Evolutionary conservation across 2,329 filamentous ascomycete genomes (phyloP), one percentile per base, ranked within the genome.

Genomic region (Arthrobotrys entomopaga): DNA sequence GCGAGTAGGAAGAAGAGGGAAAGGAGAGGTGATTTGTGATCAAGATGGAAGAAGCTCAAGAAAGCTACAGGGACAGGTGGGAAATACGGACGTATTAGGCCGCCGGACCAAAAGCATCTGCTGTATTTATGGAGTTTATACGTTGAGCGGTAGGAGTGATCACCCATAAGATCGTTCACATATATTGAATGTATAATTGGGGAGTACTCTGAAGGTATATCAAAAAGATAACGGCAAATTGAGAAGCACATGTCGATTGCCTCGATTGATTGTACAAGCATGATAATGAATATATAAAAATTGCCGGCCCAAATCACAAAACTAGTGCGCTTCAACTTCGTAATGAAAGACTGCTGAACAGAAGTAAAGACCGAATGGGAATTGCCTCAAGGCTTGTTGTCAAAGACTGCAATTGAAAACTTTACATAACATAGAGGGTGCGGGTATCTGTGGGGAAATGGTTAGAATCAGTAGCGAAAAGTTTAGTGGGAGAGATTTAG

Each of bases 381-480:
- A 34, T 8, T 34, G 29, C 29, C 29, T 34, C 29, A 10, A 11
- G n/a, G 46, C 22, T 20, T 22, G 16, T 11, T 4, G 16, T 19
- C 46, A 19, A 22, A 20, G 46, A 22, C 19, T 50, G 1, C 13
- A 53, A 16, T 22, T 48, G 2, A 11, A 40, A 19, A 10, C 20
- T 10, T 66, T 61, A 74, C 70, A 74, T 74, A 15, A 74, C 70
- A 26, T 74, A 74, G 20, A 74, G 48, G 7, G 70, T 63, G n/a
- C 57, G 52, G 7, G 70, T 74, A 52, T 74, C 70, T 65, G 56
- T 54, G 15, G 54, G 42, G 52, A n/a, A n/a, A 34, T 46, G n/a
- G 38, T 8, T 29, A 42, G 48, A 29, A 26, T 26, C 5, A 7
- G 10, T 11, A 20, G 34, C 26, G 19, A n/a, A 15, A 19, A 19